Evolutionary conservation across 257 asterid genomes (phyloP).

Genomic region (Dorcoceras hygrometricum): DNA sequence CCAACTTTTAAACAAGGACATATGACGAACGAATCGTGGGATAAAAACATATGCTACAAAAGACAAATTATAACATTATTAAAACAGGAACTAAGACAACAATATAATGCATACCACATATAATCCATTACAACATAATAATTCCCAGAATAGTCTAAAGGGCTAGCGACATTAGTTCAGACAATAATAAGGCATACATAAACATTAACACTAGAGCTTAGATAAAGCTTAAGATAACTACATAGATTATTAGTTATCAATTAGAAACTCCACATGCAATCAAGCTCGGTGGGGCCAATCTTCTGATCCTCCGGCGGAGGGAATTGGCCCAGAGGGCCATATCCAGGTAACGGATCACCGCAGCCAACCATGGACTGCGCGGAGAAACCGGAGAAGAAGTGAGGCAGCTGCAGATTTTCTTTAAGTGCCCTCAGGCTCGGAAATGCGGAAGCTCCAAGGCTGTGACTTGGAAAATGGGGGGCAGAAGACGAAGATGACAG

Average conservation of each 20-base stretch:
- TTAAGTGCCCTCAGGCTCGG: constrained; percentile 67
- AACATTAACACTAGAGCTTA: too few relatives aligned
- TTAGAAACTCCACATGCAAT: constrained; percentile 76
- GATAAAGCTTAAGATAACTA: not conserved
- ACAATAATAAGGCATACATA: not conserved
- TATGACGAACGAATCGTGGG: too few relatives aligned
- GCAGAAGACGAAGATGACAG: constrained; percentile 25
- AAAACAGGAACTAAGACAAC: too few relatives aligned
- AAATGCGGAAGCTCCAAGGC: constrained; percentile 33
- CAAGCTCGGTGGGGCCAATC: constrained; percentile 57
- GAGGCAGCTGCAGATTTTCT: constrained; percentile 59
- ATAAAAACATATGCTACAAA: too few relatives aligned
- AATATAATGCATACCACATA: too few relatives aligned
- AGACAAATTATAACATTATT: too few relatives aligned
- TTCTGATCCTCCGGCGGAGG: constrained; percentile 45
- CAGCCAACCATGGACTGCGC: constrained; percentile 37
- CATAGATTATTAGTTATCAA: constrained; percentile 9
- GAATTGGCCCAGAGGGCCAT: constrained; percentile 42
- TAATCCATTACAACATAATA: too few relatives aligned
- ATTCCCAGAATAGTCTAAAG: too few relatives aligned
- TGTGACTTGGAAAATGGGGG: constrained; percentile 32
- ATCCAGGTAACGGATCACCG: constrained; percentile 27
- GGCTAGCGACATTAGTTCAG: too few relatives aligned
- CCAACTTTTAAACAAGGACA: too few relatives aligned
- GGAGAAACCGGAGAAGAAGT: constrained; percentile 35